Base-by-base conservation (phyloP, 148 eudicot genomes). In the Dysphania ambrosioides region DNA sequence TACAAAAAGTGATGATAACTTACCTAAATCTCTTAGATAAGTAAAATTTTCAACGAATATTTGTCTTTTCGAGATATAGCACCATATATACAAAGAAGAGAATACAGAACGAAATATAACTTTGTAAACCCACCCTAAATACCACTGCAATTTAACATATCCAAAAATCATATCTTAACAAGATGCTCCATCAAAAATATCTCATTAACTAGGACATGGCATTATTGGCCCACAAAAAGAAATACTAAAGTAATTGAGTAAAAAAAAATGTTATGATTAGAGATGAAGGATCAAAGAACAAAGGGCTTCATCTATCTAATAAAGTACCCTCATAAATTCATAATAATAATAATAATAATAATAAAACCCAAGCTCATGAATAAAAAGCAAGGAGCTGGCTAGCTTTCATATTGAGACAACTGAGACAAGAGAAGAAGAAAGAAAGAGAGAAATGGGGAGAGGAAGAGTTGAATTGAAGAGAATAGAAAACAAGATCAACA, bases 401-500 rank as follows among this genome's bases (percentile, higher is more conserved):
- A 13, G 4, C 57, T 74, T 74, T 63, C 40, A 4, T 74, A 49
- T 40, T n/a, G n/a, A 23, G 36, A 73, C n/a, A 27, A 6, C 9
- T n/a, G 3, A 36, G 6, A 38, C 18, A n/a, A 59, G 27, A 40
- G n/a, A n/a, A n/a, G 32, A 44, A 58, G 63, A n/a, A n/a, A n/a
- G n/a, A n/a, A n/a, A n/a, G 21, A 42, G 53, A 38, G 58, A 47
- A 70, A 86, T 85, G 88, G 90, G 90, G 24, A 79, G 90, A 77
- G 90, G 90, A 62, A 85, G 90, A 74, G 88, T 87, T 7, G 90
- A 87, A 53, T 59, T 87, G 83, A 87, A 87, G 85, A 81, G 86
- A 55, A 87, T 85, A 68, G 88, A 87, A 76, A 87, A 87, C 88
- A 85, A 87, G 73, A 87, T 87, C 74, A 87, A 87, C 75, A 81